Percentiles rank a stretch among this genome's conserved stretches.
Evolutionary conservation across 805 yeast genomes (phyloP).

Genomic region (Debaryomyces tyrocola): DNA sequence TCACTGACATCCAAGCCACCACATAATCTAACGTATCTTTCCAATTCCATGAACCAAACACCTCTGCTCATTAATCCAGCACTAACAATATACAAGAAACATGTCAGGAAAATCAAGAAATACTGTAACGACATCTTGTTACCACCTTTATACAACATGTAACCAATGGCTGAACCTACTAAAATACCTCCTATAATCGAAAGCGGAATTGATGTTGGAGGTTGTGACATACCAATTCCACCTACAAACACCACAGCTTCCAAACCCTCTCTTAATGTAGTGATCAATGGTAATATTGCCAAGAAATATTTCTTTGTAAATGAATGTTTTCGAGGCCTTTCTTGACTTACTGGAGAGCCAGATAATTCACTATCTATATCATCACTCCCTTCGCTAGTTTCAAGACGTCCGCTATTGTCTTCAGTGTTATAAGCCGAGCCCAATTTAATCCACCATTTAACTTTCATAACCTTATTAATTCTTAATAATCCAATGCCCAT

Average conservation of each 20-base stretch:
- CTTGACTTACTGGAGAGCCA: conserved; percentile 6
- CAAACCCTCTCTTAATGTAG: conserved; percentile 84
- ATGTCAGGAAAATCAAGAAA: conserved; percentile 72
- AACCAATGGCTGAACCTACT: conserved; percentile 64
- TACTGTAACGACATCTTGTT: conserved; percentile 72
- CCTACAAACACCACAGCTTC: conserved; percentile 93
- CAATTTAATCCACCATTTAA: conserved; percentile 65
- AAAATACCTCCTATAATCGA: conserved; percentile 53
- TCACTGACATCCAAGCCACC: conserved; percentile 85
- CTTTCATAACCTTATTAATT: conserved; percentile 71
- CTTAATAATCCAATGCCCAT: conserved; percentile 87
- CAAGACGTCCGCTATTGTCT: conserved; percentile 1
- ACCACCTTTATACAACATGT: conserved; percentile 72
- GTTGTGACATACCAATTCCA: conserved; percentile 74
- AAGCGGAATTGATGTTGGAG: conserved; percentile 59
- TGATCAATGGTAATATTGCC: conserved; percentile 77
- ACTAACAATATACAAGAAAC: conserved; percentile 79
- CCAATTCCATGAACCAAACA: conserved; percentile 86
- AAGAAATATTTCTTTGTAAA: conserved; percentile 64
- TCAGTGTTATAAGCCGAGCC: conserved; percentile 38
- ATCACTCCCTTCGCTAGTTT: conserved; percentile 5
- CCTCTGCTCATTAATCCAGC: conserved; percentile 87
- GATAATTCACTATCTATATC: conserved; percentile 4
- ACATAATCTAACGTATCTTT: conserved; percentile 69
- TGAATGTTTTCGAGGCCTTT: conserved; percentile 3